Conservation (phyloP, 495 filamentous ascomycete species). For the Baudoinia panamericana region DNA sequence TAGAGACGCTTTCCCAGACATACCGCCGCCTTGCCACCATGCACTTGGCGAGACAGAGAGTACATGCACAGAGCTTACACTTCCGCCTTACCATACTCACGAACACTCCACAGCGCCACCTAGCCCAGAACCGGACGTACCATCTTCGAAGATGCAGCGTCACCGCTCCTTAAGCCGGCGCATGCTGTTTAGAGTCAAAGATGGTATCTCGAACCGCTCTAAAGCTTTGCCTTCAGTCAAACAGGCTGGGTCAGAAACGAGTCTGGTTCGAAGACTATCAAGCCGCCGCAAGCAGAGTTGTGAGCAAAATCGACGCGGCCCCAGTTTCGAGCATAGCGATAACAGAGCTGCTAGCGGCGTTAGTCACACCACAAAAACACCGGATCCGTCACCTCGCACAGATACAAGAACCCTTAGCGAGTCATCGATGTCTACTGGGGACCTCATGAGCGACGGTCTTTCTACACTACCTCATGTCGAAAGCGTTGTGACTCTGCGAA, state of each 20-base stretch:
- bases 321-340: conserved; percentile 15
- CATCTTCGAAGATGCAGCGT: conserved; percentile 9
- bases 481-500: no score
- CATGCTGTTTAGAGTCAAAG: conserved; percentile 21
- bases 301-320: conserved; percentile 7
- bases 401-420: background rate
- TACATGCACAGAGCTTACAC: background rate
- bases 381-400: background rate
- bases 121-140: background rate
- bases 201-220: conserved; percentile 17
- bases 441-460: background rate
- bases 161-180: conserved; percentile 21
- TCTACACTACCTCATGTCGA: no score
- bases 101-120: background rate
- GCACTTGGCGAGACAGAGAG: background rate
- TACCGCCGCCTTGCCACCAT: conserved; percentile 7
- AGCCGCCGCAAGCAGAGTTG: conserved; percentile 12
- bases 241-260: conserved; percentile 14
- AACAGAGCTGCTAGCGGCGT: conserved; percentile 4
- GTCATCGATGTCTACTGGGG: conserved; percentile 4
- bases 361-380: background rate
- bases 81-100: conserved; percentile 3
- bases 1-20: conserved; percentile 9
- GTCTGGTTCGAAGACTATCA: conserved; percentile 15
- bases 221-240: conserved; percentile 9